These are phyloP conservation scores for Hypomyces perniciosus DNA, from an alignment of 2,329 filamentous ascomycete species.

Conservation along the genomic window DNA sequence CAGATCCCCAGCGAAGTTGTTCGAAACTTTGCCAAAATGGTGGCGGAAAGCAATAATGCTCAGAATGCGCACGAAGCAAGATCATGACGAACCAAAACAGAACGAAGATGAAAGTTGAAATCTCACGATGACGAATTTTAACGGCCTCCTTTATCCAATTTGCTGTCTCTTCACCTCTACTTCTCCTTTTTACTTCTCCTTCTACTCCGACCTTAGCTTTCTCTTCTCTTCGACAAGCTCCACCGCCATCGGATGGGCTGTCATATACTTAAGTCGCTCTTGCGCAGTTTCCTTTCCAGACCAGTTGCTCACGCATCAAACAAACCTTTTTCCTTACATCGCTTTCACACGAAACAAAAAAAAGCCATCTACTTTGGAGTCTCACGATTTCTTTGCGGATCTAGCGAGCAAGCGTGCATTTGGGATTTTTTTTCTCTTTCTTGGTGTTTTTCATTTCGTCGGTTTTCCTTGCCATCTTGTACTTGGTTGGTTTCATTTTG, in stretches of 20 bases:
- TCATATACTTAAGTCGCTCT: slow-evolving; percentile 28
- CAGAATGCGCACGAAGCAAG: slow-evolving; percentile 37
- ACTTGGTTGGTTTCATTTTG: background rate
- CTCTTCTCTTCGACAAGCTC: slow-evolving; percentile 11
- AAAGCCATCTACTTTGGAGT: slow-evolving; percentile 24
- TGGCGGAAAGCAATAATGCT: slow-evolving; percentile 63
- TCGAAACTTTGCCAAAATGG: slow-evolving; percentile 85
- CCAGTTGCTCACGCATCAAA: slow-evolving; percentile 45
- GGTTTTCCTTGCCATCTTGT: background rate
- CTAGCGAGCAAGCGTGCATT: slow-evolving; percentile 27
- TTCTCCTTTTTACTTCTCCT: slow-evolving; percentile 18
- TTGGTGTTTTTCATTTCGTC: background rate
- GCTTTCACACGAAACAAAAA: slow-evolving; percentile 19
- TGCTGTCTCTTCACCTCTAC: slow-evolving; percentile 15
- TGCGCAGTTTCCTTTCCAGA: slow-evolving; percentile 31
- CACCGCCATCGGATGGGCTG: slow-evolving; percentile 18
- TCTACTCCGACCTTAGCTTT: background rate
- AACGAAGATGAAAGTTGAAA: slow-evolving; percentile 28
- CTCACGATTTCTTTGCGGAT: slow-evolving; percentile 28
- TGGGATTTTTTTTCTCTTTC: background rate
- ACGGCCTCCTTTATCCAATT: slow-evolving; percentile 17
- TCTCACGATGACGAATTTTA: slow-evolving; percentile 31
- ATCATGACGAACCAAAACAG: slow-evolving; percentile 31
- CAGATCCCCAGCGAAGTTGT: slow-evolving; percentile 90
- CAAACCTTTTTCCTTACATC: slow-evolving; percentile 29